These are phyloP conservation scores for Solanum pimpinellifolium DNA, from an alignment of 257 asterid species.

Conservation along the genomic window DNA sequence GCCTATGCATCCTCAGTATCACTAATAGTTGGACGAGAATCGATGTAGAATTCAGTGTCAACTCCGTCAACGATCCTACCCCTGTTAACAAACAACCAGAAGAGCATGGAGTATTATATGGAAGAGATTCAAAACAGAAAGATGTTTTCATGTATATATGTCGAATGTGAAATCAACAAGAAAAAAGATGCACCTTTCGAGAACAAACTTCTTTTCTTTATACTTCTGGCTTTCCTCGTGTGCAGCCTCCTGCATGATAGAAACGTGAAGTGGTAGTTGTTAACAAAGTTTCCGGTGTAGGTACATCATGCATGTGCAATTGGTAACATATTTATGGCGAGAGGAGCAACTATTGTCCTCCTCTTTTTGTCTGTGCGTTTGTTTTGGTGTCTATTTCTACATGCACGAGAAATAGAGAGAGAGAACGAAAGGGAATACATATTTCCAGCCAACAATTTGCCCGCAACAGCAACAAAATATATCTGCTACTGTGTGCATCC, in stretches of 20 bases:
- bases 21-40: conserved; percentile 34
- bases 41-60: conserved; percentile 53
- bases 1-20: conserved; percentile 34
- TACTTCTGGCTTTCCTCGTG: conserved; percentile 62
- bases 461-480: conserved; percentile 77
- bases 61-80: conserved; percentile 45
- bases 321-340: background rate
- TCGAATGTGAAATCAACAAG: background rate
- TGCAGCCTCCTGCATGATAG: conserved; percentile 43
- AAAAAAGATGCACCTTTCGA: conserved; percentile 36
- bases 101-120: background rate
- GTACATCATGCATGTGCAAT: background rate
- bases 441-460: conserved; percentile 84
- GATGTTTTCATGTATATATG: background rate
- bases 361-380: background rate
- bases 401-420: background rate
- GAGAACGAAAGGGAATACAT: conserved; percentile 24
- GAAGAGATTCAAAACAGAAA: background rate
- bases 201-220: conserved; percentile 76
- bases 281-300: background rate
- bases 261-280: background rate
- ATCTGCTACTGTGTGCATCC: conserved; percentile 73
- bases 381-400: background rate
- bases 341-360: background rate
- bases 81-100: conserved; percentile 22